phyloP scores from a whole-genome alignment of 2,329 filamentous ascomycete species.

The Ophiostoma sp. region DNA sequence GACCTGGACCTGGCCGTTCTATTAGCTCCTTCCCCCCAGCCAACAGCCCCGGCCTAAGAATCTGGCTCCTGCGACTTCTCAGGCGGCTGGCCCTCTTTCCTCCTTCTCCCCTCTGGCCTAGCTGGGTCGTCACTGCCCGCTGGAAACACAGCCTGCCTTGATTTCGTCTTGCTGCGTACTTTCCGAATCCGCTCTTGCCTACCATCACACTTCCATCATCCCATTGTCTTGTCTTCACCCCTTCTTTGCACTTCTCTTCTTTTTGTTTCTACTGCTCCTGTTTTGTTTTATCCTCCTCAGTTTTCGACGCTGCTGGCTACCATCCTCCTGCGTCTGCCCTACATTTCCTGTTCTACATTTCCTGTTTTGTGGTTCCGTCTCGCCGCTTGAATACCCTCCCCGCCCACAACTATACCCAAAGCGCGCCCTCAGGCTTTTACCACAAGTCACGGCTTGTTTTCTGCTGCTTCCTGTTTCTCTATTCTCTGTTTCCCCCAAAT shows the following conservation, averaged over 20 bases:
- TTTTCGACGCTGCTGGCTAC: background rate
- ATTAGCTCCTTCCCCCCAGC: background rate
- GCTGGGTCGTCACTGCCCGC: slow-evolving; percentile 10
- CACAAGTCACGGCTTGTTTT: background rate
- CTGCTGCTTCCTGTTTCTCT: background rate
- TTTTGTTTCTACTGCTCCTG: background rate
- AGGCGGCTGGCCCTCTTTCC: background rate
- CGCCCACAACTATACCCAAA: slow-evolving; percentile 8
- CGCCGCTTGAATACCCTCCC: background rate
- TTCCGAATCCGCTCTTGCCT: background rate
- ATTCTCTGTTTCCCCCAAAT: background rate
- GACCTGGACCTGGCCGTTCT: slow-evolving; percentile 1
- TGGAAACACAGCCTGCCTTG: slow-evolving; percentile 18
- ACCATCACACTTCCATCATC: background rate
- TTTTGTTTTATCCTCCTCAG: background rate
- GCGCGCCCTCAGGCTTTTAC: background rate
- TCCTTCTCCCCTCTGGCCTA: background rate
- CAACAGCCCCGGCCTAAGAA: background rate
- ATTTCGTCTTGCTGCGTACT: slow-evolving; percentile 6
- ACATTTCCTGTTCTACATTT: slow-evolving; percentile 9
- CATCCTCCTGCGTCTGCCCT: background rate
- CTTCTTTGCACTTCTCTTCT: background rate
- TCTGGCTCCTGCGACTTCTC: background rate
- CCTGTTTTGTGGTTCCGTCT: slow-evolving; percentile 15
- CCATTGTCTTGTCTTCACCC: background rate